Evolutionary conservation across 106 monocot genomes (phyloP).

Genomic region (Alisma plantagoaquatica): DNA sequence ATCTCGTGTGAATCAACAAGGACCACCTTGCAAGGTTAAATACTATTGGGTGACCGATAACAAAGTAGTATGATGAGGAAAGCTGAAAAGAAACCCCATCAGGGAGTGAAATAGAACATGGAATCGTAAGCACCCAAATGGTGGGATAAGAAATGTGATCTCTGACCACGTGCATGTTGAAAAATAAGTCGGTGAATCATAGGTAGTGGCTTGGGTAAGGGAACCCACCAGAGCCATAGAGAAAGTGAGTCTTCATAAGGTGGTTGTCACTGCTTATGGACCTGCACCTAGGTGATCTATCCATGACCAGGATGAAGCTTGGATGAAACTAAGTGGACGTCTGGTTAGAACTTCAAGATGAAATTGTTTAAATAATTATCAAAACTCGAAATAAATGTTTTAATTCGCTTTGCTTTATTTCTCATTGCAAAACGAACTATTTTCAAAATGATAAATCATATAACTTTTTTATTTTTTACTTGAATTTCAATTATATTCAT

Average conservation of each 20-base stretch:
- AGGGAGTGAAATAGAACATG: not conserved
- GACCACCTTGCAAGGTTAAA: no score
- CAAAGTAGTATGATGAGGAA: no score
- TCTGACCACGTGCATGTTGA: constrained; percentile 4
- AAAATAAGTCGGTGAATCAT: constrained; percentile 2
- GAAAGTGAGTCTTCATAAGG: constrained; percentile 5
- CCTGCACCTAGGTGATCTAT: not conserved
- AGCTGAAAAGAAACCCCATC: not conserved
- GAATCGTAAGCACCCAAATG: not conserved
- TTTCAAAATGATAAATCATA: no score
- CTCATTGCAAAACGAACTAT: no score
- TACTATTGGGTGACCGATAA: no score
- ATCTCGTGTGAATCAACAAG: no score
- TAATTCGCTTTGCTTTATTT: no score
- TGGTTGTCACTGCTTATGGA: constrained; percentile 3
- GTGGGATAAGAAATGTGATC: not conserved
- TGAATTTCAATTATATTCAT: no score
- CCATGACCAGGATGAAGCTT: not conserved
- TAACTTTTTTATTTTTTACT: no score
- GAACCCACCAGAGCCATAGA: constrained; percentile 1
- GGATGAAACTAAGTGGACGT: not conserved
- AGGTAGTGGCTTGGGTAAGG: not conserved
- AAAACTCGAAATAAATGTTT: no score
- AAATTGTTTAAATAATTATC: no score
- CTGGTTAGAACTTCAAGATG: no score